A percentile compares a stretch with the other conserved stretches of the same genome.
Evolutionary conservation across 2,329 filamentous ascomycete genomes (phyloP).

Genomic region (Colletotrichum cuscutae): DNA sequence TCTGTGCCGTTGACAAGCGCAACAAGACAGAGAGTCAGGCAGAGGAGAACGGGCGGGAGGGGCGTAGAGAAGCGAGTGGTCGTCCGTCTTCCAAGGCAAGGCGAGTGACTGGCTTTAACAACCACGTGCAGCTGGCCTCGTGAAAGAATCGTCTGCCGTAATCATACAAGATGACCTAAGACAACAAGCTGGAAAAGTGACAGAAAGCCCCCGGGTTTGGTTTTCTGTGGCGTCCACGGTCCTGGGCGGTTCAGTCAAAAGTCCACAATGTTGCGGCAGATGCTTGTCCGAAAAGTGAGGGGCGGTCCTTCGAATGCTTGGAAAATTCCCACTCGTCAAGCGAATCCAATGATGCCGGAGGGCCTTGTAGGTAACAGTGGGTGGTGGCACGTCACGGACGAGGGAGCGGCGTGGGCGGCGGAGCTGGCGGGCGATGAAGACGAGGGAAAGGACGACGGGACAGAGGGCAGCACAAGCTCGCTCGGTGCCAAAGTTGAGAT

Average conservation of each 20-base stretch:
- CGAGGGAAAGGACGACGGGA: neutral
- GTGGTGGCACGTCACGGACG: constrained; percentile 18
- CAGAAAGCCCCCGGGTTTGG: neutral
- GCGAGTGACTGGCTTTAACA: constrained; percentile 13
- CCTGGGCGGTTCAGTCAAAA: neutral
- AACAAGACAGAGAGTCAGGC: neutral
- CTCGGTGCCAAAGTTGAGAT: neutral
- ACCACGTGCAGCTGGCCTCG: constrained; percentile 4
- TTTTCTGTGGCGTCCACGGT: neutral
- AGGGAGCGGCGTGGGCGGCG: neutral
- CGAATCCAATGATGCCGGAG: constrained; percentile 7
- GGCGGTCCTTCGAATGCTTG: constrained; percentile 3
- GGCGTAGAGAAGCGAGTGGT: neutral
- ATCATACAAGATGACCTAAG: constrained; percentile 9
- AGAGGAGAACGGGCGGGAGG: neutral
- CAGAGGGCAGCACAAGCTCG: constrained; percentile 14
- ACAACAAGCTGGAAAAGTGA: constrained; percentile 8
- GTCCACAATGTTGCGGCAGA: constrained; percentile 22
- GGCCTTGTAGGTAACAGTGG: constrained; percentile 12
- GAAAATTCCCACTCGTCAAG: constrained; percentile 20
- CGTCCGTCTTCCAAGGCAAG: neutral
- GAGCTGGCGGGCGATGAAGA: neutral
- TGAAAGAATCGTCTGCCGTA: constrained; percentile 5
- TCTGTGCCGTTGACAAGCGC: constrained; percentile 13
- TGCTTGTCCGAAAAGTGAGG: constrained; percentile 25